These are phyloP conservation scores for Polychytrium aggregatum DNA, from an alignment of 192 early-diverging fungal genomes.

Conservation along the genomic window DNA sequence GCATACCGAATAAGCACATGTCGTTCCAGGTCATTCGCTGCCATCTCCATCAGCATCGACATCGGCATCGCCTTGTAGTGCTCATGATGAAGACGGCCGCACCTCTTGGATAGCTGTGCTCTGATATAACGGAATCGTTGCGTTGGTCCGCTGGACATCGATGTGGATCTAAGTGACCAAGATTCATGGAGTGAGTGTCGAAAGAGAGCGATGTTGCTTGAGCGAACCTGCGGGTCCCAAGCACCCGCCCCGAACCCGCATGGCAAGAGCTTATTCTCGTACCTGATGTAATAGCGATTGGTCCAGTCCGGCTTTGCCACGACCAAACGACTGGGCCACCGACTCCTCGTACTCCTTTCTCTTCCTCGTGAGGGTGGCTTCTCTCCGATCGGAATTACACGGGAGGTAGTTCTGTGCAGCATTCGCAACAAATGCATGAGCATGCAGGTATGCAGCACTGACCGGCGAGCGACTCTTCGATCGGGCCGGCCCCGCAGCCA, in stretches of 20 bases:
- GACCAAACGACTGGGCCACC: conserved; percentile 67
- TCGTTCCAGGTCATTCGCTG: too few species aligned
- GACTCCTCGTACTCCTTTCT: conserved; percentile 89
- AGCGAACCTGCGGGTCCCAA: too few species aligned
- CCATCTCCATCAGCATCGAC: too few species aligned
- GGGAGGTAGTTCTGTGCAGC: conserved; percentile 70
- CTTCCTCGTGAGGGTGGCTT: conserved; percentile 73
- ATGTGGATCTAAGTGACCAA: conserved; percentile 75
- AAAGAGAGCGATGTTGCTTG: too few species aligned
- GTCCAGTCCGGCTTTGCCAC: conserved; percentile 69
- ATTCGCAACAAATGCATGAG: conserved; percentile 5
- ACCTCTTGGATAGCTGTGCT: conserved; percentile 68
- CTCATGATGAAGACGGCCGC: conserved; percentile 4
- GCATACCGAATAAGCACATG: too few species aligned
- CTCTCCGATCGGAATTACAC: conserved; percentile 71
- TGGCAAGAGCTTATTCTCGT: too few species aligned
- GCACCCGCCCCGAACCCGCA: too few species aligned
- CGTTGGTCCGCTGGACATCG: conserved; percentile 85
- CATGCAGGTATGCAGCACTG: too few species aligned
- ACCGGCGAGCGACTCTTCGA: too few species aligned
- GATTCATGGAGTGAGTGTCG: too few species aligned
- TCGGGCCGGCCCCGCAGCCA: not conserved
- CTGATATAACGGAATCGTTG: conserved; percentile 78
- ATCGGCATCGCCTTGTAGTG: too few species aligned
- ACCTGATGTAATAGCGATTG: conserved; percentile 85